These are phyloP conservation scores for Solanum commersonii DNA, from an alignment of 257 asterid genomes.

Conservation along the genomic window DNA sequence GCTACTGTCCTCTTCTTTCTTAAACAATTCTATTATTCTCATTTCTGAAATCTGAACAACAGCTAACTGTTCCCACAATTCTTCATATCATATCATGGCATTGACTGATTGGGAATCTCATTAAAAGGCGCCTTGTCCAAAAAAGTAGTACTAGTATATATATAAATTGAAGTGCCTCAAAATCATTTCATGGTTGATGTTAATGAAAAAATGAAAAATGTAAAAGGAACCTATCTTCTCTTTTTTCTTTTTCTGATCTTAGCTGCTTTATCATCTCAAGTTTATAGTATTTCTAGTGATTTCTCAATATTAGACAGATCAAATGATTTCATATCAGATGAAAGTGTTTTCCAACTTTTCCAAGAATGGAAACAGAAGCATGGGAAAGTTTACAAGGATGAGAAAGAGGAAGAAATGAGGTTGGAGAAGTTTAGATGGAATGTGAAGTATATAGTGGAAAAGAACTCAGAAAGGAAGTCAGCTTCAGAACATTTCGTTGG, in stretches of 20 bases:
- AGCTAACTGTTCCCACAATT: background rate
- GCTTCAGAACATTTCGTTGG: conserved; percentile 6
- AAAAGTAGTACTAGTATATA: background rate
- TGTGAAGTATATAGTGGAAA: conserved; percentile 16
- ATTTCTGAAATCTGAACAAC: background rate
- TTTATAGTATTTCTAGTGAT: background rate
- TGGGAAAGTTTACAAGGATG: conserved; percentile 13
- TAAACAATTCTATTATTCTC: background rate
- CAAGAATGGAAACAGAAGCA: conserved; percentile 23
- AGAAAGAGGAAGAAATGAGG: conserved; percentile 17
- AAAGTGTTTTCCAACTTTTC: conserved; percentile 12
- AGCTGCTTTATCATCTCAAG: background rate
- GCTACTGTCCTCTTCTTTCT: background rate
- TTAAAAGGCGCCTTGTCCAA: background rate
- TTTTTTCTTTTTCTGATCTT: background rate
- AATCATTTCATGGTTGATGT: background rate
- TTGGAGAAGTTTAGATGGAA: conserved; percentile 9
- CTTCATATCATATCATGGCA: background rate
- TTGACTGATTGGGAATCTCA: background rate
- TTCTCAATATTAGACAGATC: background rate
- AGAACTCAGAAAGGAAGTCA: conserved; percentile 3
- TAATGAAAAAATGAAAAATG: background rate
- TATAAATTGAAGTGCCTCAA: background rate
- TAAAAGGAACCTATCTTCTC: background rate
- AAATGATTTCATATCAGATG: conserved; percentile 2